Base-by-base conservation (phyloP, 2,329 filamentous ascomycete species). In the Juglanconis oblonga region DNA sequence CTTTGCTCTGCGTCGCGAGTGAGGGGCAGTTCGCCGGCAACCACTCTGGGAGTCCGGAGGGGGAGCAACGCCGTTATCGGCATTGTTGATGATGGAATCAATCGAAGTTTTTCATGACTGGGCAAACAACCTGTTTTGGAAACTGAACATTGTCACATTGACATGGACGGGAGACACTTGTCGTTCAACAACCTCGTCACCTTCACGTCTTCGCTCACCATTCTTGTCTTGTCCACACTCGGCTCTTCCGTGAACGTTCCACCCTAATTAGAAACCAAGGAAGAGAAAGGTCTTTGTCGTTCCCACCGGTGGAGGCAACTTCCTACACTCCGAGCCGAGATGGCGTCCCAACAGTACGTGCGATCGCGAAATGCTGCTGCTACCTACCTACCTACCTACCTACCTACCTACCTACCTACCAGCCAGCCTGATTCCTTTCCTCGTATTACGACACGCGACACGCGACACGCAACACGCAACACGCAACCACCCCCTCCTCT, bases 311-410 rank as follows among this genome's bases (percentile, higher is more conserved):
- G 52, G 52, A 42, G 57, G 45, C 45, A 42, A 52, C 42, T 17
- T 47, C 42, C 33, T 9, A 45, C 11, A 14, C 3, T n/a, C 49
- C 55, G 49, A 58, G 47, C 40, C 48, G 47, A 57, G 49, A 62
- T 62, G 60, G 53, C 60, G 38, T 62, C 60, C 57, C 57, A 62
- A 53, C 49, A 62, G 57, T 59, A 56, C 52, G 57, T 62, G 60
- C 49, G 51, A 54, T 57, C 58, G 40, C 42, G 24, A 42, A 5
- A 6, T 48, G 31, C 32, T 50, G 48, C 24, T 49, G 14, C 8
- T 47, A 14, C 14, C n/a, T 9, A 17, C 17, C 44, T 6, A 47
- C n/a, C 44, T 17, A 24, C 17, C 17, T 24, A 24, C 17, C 35
- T 11, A n/a, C n/a, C n/a, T n/a, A n/a, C n/a, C n/a, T n/a, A n/a